Conservation (phyloP, 345 rosid species). For the Hibiscus mutabilis region DNA sequence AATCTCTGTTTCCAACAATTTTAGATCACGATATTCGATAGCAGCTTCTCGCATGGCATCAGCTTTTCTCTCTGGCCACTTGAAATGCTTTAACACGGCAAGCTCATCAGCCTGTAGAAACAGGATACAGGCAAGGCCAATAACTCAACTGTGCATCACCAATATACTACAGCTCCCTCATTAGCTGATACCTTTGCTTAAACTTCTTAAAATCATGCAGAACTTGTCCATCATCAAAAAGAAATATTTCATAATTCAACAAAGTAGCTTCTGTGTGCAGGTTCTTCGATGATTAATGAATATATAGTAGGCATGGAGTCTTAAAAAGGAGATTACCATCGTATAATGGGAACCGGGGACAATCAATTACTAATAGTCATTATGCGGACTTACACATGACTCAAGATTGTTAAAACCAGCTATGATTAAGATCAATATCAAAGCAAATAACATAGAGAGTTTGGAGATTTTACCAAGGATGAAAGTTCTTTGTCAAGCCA, state of each 20-base stretch:
- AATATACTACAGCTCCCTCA: too few species aligned
- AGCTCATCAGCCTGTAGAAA: constrained; percentile 74
- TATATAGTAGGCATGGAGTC: background rate
- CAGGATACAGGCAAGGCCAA: background rate
- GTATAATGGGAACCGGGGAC: background rate
- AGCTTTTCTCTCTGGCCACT: constrained; percentile 94
- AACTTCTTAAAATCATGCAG: too few species aligned
- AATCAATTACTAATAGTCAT: background rate
- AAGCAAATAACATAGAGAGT: constrained; percentile 6
- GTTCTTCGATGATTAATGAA: background rate
- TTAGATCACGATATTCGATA: constrained; percentile 70
- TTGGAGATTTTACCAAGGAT: constrained; percentile 50
- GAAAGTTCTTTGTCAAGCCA: constrained; percentile 78
- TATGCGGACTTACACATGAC: background rate
- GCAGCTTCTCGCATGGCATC: constrained; percentile 88
- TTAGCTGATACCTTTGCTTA: too few species aligned
- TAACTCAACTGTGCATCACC: background rate
- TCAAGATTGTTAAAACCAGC: background rate
- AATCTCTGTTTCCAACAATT: constrained; percentile 57
- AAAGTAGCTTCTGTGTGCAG: background rate
- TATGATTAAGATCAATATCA: background rate
- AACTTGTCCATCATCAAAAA: too few species aligned
- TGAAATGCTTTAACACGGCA: constrained; percentile 87
- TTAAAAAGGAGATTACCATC: too few species aligned
- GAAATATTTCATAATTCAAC: background rate